Percentiles rank a stretch among this genome's conserved stretches.
Evolutionary conservation across 768 basidiomycete species (phyloP).

Genomic region (Rhodosporidiobolus sp.): DNA sequence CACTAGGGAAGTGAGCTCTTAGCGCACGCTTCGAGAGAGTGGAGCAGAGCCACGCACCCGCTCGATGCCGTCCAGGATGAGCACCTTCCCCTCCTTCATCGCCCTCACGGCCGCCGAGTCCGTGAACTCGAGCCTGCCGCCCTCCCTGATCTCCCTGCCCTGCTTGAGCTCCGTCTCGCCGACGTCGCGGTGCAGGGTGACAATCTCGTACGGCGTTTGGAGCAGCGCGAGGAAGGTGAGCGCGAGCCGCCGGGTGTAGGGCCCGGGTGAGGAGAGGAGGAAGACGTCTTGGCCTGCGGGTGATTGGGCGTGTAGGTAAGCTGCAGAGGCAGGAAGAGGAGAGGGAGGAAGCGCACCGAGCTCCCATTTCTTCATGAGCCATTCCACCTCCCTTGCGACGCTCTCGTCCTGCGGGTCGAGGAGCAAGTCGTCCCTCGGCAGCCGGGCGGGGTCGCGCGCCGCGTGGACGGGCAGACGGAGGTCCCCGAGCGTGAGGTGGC

Average conservation of each 20-base stretch:
- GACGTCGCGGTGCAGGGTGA: constrained; percentile 30
- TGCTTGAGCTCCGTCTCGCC: constrained; percentile 36
- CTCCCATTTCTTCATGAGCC: constrained; percentile 24
- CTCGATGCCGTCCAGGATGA: constrained; percentile 36
- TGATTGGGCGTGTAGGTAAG: neutral
- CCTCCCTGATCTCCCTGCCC: constrained; percentile 23
- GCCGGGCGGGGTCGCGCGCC: neutral
- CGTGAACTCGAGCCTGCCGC: constrained; percentile 20
- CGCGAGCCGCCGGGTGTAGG: constrained; percentile 29
- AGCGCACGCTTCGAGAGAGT: neutral
- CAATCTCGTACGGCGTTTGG: constrained; percentile 29
- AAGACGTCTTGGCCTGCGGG: constrained; percentile 29
- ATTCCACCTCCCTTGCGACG: neutral
- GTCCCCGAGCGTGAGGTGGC: constrained; percentile 14
- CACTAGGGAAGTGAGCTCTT: no score
- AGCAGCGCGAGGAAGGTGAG: constrained; percentile 28
- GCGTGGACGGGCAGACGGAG: constrained; percentile 17
- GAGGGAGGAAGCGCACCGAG: constrained; percentile 1
- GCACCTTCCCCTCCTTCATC: constrained; percentile 20
- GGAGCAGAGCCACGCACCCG: neutral
- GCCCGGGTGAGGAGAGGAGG: constrained; percentile 20
- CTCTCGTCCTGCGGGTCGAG: neutral
- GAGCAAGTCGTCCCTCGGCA: constrained; percentile 7
- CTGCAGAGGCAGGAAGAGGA: rapidly evolving
- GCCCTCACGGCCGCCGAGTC: constrained; percentile 24